These are phyloP conservation scores for Tetrapisispora namnaoensis DNA, from an alignment of 805 yeast species.

Conservation along the genomic window DNA sequence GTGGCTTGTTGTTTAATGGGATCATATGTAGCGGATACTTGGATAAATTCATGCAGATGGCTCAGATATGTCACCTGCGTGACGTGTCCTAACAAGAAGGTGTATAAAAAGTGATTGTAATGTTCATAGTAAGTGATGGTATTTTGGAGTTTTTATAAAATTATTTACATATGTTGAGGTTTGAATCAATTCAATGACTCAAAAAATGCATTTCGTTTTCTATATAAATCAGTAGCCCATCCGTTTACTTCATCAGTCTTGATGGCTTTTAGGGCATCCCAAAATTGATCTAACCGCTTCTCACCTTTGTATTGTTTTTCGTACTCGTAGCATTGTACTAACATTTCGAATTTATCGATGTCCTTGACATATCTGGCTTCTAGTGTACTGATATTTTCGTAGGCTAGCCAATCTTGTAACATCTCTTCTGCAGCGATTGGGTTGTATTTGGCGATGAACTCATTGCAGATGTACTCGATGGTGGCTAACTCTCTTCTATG, in stretches of 20 bases:
- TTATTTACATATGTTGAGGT: not conserved
- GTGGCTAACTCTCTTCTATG: conserved; percentile 72
- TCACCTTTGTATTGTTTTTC: conserved; percentile 53
- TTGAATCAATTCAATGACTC: not conserved
- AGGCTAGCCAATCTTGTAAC: conserved; percentile 71
- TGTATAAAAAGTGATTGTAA: too few relatives aligned
- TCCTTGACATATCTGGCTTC: conserved; percentile 92
- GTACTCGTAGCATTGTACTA: conserved; percentile 75
- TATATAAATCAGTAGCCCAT: conserved; percentile 50
- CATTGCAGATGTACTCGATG: conserved; percentile 50
- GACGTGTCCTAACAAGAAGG: too few relatives aligned
- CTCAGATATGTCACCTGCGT: too few relatives aligned
- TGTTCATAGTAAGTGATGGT: too few relatives aligned
- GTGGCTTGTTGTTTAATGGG: too few relatives aligned
- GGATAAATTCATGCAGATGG: too few relatives aligned
- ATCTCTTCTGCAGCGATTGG: conserved; percentile 52
- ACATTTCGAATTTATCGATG: conserved; percentile 83
- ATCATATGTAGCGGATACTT: too few relatives aligned
- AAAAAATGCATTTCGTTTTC: conserved; percentile 4
- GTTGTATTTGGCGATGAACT: conserved; percentile 58
- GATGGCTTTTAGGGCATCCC: conserved; percentile 48
- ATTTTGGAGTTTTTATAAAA: too few relatives aligned
- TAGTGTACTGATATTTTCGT: conserved; percentile 68
- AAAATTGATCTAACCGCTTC: conserved; percentile 60
- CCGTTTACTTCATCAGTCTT: conserved; percentile 61